A percentile compares a stretch with the other conserved stretches of the same genome.
phyloP scores from a whole-genome alignment of 129 eudicot genomes.

The Calendula officinalis region DNA sequence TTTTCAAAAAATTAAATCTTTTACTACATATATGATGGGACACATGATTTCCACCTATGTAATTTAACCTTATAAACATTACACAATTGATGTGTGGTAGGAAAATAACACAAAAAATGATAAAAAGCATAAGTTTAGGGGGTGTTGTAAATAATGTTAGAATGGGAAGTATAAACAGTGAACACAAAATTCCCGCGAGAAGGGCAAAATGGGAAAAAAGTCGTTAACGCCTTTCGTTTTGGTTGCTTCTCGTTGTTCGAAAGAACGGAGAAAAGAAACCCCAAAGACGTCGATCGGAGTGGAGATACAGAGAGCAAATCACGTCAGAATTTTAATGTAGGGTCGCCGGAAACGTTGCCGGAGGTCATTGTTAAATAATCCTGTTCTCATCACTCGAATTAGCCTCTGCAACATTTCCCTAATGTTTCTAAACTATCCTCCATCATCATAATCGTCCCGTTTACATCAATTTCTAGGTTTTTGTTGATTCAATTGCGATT shows the following conservation, averaged over 20 bases:
- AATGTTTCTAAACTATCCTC: conserved; percentile 13
- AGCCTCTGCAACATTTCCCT: conserved; percentile 42
- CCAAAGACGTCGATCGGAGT: conserved; percentile 21
- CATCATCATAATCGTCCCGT: conserved; percentile 5
- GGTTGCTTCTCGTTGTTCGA: conserved; percentile 20
- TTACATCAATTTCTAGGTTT: conserved; percentile 9
- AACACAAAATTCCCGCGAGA: conserved; percentile 28
- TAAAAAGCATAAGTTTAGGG: background rate
- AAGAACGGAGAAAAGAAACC: conserved; percentile 9
- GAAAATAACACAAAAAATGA: background rate
- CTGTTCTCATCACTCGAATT: conserved; percentile 6
- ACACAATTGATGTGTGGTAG: background rate
- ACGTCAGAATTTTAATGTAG: conserved; percentile 26
- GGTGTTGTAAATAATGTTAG: background rate
- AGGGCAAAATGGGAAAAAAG: conserved; percentile 27
- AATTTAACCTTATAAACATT: background rate
- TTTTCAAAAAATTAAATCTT: too few species aligned
- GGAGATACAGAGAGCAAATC: conserved; percentile 3
- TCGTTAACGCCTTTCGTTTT: conserved; percentile 28
- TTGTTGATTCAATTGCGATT: conserved; percentile 2
- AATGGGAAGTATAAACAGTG: conserved; percentile 8
- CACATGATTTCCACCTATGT: too few species aligned
- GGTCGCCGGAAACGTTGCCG: conserved; percentile 40
- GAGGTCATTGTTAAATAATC: conserved; percentile 27
- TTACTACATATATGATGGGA: too few species aligned